Base-by-base conservation (phyloP, 2,329 filamentous ascomycete genomes). In the Penicillium glabrum region DNA sequence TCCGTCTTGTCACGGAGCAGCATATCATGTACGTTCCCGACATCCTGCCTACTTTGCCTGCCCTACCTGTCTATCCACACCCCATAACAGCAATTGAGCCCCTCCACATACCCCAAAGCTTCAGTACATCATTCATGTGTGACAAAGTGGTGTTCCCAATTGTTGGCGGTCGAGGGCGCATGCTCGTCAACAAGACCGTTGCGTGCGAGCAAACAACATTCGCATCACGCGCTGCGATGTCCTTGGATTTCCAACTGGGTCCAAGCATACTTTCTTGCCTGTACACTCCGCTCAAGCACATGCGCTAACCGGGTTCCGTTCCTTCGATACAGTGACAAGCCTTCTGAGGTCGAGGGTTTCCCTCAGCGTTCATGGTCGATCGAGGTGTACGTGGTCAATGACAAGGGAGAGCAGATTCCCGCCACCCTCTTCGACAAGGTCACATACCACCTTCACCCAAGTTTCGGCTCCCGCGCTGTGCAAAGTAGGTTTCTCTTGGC, bases 1-100 rank as follows among this genome's bases (percentile, higher is more conserved):
- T 99, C 77, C 96, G 93, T 85, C 86, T 99, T 79, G 84, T 97
- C 66, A 98, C 95, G 51, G 88, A 95, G 80, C 93, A 98, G 77
- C 85, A 87, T 73, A 85, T 92, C 77, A 90, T 92, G 91, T 96
- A 86, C 78, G 89, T 84, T 53, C 44, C 47, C 43, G 54, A 31
- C 26, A 27, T 53, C 19, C 62, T 61, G 52, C 49, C 58, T 59
- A 51, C 41, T 27, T 24, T 31, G 9, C 16, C 35, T 21, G 10
- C 41, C 37, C 37, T 31, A 19, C n/a, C 35, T 5, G 19, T 19
- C 39, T 19, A 14, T 41, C 26, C 49, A 39, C 23, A 16, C 26
- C 44, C 35, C 29, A 41, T 1, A 14, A 16, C 21, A 37, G 29
- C 51, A 23, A 53, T 53, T 35, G 41, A 21, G 27, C 8, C 14